These are phyloP conservation scores for Sugiyamaella mastotermitis DNA, from an alignment of 805 yeast genomes.

Conservation along the genomic window DNA sequence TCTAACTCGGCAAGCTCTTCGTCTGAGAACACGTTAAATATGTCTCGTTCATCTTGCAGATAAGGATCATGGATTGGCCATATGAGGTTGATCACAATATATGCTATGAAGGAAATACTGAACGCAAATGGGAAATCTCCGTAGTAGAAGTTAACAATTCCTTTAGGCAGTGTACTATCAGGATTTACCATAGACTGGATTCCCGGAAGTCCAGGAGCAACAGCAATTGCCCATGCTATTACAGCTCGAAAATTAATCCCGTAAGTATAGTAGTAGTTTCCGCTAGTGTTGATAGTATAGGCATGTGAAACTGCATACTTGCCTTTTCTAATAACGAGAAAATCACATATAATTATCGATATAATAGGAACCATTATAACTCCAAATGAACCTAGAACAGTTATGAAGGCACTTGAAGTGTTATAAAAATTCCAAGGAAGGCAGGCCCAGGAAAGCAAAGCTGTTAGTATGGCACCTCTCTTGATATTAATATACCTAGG, in stretches of 20 bases:
- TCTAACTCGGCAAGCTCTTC: constrained; percentile 21
- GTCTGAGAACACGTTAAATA: constrained; percentile 26
- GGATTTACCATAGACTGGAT: constrained; percentile 20
- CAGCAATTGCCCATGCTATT: constrained; percentile 27
- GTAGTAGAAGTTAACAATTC: constrained; percentile 8
- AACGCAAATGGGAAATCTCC: constrained; percentile 2
- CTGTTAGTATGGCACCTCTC: constrained; percentile 35
- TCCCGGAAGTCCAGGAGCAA: constrained; percentile 24
- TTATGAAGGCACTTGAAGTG: constrained; percentile 33
- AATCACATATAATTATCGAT: constrained; percentile 36
- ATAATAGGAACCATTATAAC: constrained; percentile 38
- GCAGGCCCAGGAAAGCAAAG: constrained; percentile 26
- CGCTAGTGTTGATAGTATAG: constrained; percentile 33
- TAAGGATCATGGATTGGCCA: constrained; percentile 34
- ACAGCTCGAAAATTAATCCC: constrained; percentile 43
- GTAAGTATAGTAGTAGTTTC: constrained; percentile 38
- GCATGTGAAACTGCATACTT: constrained; percentile 38
- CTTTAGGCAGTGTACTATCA: constrained; percentile 12
- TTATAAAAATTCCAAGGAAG: constrained; percentile 39
- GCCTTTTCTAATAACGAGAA: constrained; percentile 35
- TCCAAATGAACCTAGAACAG: constrained; percentile 34
- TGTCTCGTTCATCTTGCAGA: constrained; percentile 31
- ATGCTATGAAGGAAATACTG: constrained; percentile 24
- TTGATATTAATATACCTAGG: constrained; percentile 40
- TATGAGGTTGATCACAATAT: constrained; percentile 30